These are phyloP conservation scores for Nicotiana tomentosiformis DNA, from an alignment of 257 asterid genomes.

Conservation along the genomic window DNA sequence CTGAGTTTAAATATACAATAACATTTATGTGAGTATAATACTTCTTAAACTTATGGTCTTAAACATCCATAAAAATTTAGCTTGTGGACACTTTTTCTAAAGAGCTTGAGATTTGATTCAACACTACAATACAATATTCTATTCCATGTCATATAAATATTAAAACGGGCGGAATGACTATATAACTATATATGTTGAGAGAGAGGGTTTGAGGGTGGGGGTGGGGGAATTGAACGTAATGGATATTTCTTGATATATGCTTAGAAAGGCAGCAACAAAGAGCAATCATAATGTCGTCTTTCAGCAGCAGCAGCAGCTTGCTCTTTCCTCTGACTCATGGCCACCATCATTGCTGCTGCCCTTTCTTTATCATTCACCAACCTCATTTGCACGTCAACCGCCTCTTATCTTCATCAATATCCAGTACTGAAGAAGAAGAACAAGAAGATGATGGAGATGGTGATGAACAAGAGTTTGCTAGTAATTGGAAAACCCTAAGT, in stretches of 20 bases:
- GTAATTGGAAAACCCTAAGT: slow-evolving; percentile 1
- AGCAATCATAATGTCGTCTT: slow-evolving; percentile 13
- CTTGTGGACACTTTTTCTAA: too few relatives aligned
- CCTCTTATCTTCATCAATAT: slow-evolving; percentile 3
- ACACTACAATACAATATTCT: too few relatives aligned
- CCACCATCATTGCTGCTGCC: slow-evolving; percentile 4
- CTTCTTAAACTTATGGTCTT: too few relatives aligned
- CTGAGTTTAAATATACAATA: too few relatives aligned
- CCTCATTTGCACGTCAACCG: not conserved
- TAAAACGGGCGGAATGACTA: not conserved
- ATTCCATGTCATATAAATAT: too few relatives aligned
- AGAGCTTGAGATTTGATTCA: too few relatives aligned
- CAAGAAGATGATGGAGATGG: not conserved
- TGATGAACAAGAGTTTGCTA: not conserved
- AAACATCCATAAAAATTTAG: too few relatives aligned
- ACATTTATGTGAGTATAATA: too few relatives aligned
- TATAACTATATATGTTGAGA: not conserved
- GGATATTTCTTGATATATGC: not conserved
- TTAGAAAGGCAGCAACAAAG: slow-evolving; percentile 13
- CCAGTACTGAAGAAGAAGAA: not conserved
- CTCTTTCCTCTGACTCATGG: slow-evolving; percentile 8
- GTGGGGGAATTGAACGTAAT: not conserved
- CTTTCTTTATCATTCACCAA: slow-evolving; percentile 4
- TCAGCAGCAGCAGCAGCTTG: not conserved
- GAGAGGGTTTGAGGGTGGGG: not conserved